phyloP scores from a whole-genome alignment of 108 stramenopile genomes.

The Cyclostephanos invisitatus region DNA sequence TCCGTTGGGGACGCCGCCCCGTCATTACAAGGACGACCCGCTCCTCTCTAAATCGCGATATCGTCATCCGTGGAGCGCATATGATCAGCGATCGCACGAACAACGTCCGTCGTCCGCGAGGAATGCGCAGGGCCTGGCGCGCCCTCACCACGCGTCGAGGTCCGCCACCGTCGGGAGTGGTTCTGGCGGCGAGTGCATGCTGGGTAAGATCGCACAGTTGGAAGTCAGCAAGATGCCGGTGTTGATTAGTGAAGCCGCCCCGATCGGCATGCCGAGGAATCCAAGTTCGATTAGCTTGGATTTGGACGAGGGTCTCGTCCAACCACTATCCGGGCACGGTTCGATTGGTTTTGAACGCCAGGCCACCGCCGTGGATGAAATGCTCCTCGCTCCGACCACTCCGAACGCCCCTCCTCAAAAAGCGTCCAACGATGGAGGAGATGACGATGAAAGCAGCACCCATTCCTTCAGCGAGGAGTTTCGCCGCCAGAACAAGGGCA shows the following conservation, averaged over 20 bases:
- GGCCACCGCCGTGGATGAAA: background rate
- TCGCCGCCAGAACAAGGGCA: conserved; percentile 5
- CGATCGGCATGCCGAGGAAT: background rate
- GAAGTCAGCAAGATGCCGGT: conserved; percentile 1
- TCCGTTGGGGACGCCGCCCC: background rate
- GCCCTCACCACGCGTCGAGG: background rate
- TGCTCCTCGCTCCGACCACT: background rate
- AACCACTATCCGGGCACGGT: background rate
- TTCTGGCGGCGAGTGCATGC: conserved; percentile 5
- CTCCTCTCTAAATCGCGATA: conserved; percentile 7
- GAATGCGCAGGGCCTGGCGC: background rate
- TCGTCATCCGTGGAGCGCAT: background rate
- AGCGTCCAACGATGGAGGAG: background rate
- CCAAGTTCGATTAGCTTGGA: background rate
- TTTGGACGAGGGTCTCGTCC: background rate
- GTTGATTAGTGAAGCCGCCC: background rate
- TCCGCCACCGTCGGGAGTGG: background rate
- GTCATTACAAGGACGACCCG: conserved; percentile 16
- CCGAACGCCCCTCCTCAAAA: background rate
- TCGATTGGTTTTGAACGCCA: background rate
- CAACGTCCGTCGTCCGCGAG: background rate
- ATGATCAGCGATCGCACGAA: background rate
- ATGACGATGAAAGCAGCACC: background rate
- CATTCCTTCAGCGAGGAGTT: conserved; percentile 8
- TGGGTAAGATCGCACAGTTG: conserved; percentile 4